phyloP scores from a whole-genome alignment of 2,329 filamentous ascomycete species.

The Lomentospora prolificans region DNA sequence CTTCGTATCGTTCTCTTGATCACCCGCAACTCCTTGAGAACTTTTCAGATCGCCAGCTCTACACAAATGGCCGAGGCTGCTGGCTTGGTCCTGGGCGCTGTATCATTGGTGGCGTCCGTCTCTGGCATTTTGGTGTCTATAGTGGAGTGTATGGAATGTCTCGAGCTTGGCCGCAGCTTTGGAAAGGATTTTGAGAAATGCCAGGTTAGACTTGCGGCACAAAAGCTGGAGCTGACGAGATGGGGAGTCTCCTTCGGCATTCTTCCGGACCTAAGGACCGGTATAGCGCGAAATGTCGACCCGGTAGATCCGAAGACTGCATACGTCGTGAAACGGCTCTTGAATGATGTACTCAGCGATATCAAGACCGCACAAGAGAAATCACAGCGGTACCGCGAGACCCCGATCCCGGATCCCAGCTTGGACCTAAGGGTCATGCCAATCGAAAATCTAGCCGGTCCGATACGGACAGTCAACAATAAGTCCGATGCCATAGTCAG shows the following conservation, averaged over 20 bases:
- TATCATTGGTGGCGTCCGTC: background rate
- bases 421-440: background rate
- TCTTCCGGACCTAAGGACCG: background rate
- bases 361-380: background rate
- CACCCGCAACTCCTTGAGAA: no score
- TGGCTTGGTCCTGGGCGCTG: background rate
- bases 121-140: background rate
- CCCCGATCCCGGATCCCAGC: background rate
- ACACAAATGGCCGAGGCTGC: background rate
- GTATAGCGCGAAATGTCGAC: background rate
- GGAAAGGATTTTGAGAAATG: background rate
- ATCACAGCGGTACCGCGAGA: background rate
- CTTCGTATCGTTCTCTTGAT: no score
- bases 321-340: background rate
- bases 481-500: background rate
- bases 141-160: background rate
- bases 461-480: background rate
- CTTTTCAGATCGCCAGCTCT: no score
- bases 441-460: background rate
- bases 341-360: background rate
- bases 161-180: background rate
- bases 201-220: background rate
- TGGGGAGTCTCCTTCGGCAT: background rate
- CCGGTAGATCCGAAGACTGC: background rate
- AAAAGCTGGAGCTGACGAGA: background rate